phyloP scores from a whole-genome alignment of 768 basidiomycete species.

The Tylopilus plumbeoviolaceoides region DNA sequence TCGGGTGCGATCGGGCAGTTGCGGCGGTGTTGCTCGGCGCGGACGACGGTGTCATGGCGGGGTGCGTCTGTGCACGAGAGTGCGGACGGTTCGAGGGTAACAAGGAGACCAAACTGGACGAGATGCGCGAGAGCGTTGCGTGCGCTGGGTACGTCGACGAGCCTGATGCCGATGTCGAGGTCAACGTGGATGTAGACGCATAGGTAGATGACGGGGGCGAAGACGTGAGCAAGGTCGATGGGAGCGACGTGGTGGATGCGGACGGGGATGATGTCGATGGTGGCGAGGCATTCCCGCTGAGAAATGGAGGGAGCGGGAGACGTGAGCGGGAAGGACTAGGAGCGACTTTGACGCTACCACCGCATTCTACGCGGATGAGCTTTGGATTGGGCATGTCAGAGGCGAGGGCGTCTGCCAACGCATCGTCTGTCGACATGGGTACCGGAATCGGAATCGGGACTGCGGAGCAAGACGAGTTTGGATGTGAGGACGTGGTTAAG shows the following conservation, averaged over 20 bases:
- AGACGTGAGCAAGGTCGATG: neutral
- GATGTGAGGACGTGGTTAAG: too few relatives aligned
- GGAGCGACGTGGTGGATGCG: conserved; percentile 13
- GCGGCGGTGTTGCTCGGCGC: conserved; percentile 1
- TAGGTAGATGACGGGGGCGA: neutral
- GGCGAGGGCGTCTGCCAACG: conserved; percentile 36
- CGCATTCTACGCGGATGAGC: neutral
- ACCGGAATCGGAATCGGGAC: conserved; percentile 33
- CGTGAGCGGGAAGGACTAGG: conserved; percentile 11
- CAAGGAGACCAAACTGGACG: conserved; percentile 51
- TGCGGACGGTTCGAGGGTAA: conserved; percentile 28
- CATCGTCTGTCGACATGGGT: conserved; percentile 33
- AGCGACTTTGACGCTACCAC: conserved; percentile 12
- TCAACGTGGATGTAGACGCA: neutral
- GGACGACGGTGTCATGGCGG: conserved; percentile 10
- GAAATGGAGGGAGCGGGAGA: conserved; percentile 17
- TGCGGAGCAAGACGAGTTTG: conserved; percentile 12
- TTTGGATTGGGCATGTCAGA: conserved; percentile 23
- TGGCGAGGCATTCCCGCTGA: conserved; percentile 23
- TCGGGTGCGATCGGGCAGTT: neutral
- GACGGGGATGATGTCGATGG: conserved; percentile 20
- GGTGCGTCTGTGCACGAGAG: conserved; percentile 1
- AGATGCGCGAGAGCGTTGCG: conserved; percentile 42
- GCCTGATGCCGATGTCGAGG: neutral
- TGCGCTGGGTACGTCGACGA: conserved; percentile 19